Conservation (phyloP, 108 stramenopile species). For the Bacterosira constricta region DNA sequence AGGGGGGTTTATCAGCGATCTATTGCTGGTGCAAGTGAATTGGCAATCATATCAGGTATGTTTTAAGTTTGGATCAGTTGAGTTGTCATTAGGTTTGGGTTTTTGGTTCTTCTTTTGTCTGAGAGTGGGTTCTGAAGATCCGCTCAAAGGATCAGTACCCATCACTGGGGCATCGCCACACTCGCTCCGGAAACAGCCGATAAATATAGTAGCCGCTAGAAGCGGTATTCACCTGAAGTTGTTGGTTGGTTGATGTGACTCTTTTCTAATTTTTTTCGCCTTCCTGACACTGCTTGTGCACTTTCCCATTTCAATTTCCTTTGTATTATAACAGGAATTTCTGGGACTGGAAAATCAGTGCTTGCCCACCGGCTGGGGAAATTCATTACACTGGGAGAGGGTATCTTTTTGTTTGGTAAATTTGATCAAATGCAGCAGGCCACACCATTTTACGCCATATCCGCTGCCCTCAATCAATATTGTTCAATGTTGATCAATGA, state of each 20-base stretch:
- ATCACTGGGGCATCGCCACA: too few relatives aligned
- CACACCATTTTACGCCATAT: constrained; percentile 4
- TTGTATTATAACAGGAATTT: background rate
- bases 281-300: too few relatives aligned
- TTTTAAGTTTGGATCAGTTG: too few relatives aligned
- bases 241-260: too few relatives aligned
- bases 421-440: constrained; percentile 21
- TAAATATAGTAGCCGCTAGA: too few relatives aligned
- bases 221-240: too few relatives aligned
- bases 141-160: too few relatives aligned
- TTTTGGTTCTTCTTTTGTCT: too few relatives aligned
- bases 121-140: too few relatives aligned
- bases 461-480: constrained; percentile 17
- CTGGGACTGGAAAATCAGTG: constrained; percentile 17
- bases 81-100: too few relatives aligned
- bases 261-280: too few relatives aligned
- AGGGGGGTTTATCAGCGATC: constrained; percentile 1
- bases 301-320: background rate
- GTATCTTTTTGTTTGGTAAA: constrained; percentile 17
- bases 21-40: constrained; percentile 1
- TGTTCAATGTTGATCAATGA: background rate
- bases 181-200: too few relatives aligned
- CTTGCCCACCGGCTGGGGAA: background rate
- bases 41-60: constrained; percentile 21
- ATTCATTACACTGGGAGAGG: background rate